These are phyloP conservation scores for Solioccasus polychromus DNA, from an alignment of 768 basidiomycete species.

Conservation along the genomic window DNA sequence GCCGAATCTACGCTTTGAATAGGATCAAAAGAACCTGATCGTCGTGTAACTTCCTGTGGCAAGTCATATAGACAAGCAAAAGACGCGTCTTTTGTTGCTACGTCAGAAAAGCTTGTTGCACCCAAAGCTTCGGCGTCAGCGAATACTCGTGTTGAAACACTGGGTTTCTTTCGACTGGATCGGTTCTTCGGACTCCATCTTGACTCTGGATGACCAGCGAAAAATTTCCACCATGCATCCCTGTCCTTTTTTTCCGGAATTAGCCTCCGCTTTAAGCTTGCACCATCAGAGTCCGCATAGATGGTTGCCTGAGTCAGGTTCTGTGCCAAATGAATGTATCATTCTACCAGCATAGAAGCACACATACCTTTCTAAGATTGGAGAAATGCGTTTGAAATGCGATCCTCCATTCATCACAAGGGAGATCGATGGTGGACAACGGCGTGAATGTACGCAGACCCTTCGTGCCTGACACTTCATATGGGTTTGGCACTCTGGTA, in stretches of 20 bases:
- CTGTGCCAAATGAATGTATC: slow-evolving; percentile 36
- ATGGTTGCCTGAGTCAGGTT: slow-evolving; percentile 66
- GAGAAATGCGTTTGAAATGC: slow-evolving; percentile 56
- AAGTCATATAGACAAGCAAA: not conserved
- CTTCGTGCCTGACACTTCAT: slow-evolving; percentile 40
- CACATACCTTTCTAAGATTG: slow-evolving; percentile 56
- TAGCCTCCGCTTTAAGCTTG: slow-evolving; percentile 26
- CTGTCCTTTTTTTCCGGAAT: slow-evolving; percentile 73
- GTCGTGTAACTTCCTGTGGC: not conserved
- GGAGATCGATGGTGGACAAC: slow-evolving; percentile 40
- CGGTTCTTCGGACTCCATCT: slow-evolving; percentile 53
- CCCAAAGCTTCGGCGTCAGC: slow-evolving; percentile 21
- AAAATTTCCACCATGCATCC: slow-evolving; percentile 77
- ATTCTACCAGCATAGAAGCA: not conserved
- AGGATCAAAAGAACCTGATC: not conserved
- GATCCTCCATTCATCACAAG: slow-evolving; percentile 65
- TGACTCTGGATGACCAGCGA: slow-evolving; percentile 63
- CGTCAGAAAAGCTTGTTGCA: not conserved
- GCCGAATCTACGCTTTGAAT: not conserved
- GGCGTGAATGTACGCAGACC: slow-evolving; percentile 13
- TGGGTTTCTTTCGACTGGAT: slow-evolving; percentile 11
- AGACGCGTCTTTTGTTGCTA: slow-evolving; percentile 2
- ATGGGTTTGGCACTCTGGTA: slow-evolving; percentile 69
- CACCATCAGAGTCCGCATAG: slow-evolving; percentile 14
- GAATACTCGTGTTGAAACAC: slow-evolving; percentile 35